Conservation (phyloP, 2,329 filamentous ascomycete species). For the Zymoseptoria passerinii region DNA sequence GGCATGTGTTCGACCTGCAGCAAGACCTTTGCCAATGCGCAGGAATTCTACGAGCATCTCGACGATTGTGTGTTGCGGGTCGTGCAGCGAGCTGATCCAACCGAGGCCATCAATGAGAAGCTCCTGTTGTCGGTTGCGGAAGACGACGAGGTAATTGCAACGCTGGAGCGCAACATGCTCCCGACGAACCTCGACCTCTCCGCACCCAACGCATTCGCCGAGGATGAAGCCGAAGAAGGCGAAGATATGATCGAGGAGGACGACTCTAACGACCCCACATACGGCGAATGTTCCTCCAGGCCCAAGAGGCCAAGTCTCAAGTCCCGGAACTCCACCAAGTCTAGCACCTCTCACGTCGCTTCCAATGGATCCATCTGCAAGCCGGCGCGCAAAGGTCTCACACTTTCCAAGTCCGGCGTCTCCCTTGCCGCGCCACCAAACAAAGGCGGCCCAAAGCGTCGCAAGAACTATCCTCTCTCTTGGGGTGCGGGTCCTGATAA, state of each 20-base stretch:
- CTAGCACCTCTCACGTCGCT: slow-evolving; percentile 39
- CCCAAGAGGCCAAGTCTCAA: slow-evolving; percentile 43
- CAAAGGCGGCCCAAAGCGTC: slow-evolving; percentile 66
- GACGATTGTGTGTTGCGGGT: slow-evolving; percentile 61
- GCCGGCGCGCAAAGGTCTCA: slow-evolving; percentile 60
- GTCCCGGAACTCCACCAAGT: slow-evolving; percentile 36
- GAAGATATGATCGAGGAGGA: slow-evolving; percentile 48
- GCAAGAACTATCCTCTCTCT: slow-evolving; percentile 83
- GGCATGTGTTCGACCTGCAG: slow-evolving; percentile 91
- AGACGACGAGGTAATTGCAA: slow-evolving; percentile 49
- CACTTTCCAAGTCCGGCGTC: slow-evolving; percentile 67
- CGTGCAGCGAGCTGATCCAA: slow-evolving; percentile 51
- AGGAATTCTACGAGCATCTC: slow-evolving; percentile 96
- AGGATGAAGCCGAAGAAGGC: slow-evolving; percentile 50
- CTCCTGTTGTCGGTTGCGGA: slow-evolving; percentile 51
- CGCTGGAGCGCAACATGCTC: slow-evolving; percentile 50
- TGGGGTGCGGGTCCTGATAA: slow-evolving; percentile 90
- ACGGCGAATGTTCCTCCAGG: slow-evolving; percentile 41
- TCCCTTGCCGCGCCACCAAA: slow-evolving; percentile 42
- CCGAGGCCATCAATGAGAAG: slow-evolving; percentile 50
- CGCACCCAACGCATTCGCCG: slow-evolving; percentile 39
- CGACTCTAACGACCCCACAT: slow-evolving; percentile 45
- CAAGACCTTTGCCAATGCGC: slow-evolving; percentile 71
- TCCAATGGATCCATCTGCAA: slow-evolving; percentile 26
- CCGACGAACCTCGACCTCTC: slow-evolving; percentile 40